Evolutionary conservation across 345 rosid species (phyloP).

Genomic region (Lumnitzera littorea): DNA sequence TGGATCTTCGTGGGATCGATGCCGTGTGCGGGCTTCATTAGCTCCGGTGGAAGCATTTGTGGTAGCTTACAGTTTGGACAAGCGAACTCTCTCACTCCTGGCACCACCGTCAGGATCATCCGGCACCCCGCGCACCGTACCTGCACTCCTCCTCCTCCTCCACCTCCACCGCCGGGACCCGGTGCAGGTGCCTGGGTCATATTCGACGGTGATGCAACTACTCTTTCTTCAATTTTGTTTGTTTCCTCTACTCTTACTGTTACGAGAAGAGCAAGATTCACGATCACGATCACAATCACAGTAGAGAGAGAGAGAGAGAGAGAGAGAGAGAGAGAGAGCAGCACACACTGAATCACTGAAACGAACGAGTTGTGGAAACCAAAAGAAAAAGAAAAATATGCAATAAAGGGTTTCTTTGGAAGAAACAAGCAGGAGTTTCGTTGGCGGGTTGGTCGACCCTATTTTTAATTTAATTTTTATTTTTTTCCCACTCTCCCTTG

Average conservation of each 20-base stretch:
- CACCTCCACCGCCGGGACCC: conserved; percentile 32
- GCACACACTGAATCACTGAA: too few relatives aligned
- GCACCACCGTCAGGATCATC: conserved; percentile 58
- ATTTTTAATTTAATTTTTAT: conserved; percentile 1
- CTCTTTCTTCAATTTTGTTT: background rate
- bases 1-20: conserved; percentile 98
- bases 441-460: conserved; percentile 9
- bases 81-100: conserved; percentile 67
- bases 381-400: background rate
- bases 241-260: too few relatives aligned
- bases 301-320: too few relatives aligned
- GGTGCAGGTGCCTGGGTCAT: conserved; percentile 76
- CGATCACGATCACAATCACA: too few relatives aligned
- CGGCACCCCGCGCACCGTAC: conserved; percentile 96
- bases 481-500: too few relatives aligned
- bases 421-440: background rate
- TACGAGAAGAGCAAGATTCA: too few relatives aligned
- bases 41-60: conserved; percentile 97
- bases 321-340: too few relatives aligned
- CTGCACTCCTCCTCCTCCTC: conserved; percentile 51
- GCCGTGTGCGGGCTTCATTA: conserved; percentile 69
- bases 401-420: background rate
- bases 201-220: background rate
- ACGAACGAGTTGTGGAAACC: background rate
- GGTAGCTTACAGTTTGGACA: conserved; percentile 87